Conservation (phyloP, 148 eudicot genomes). For the Rhododendron ovatum region DNA sequence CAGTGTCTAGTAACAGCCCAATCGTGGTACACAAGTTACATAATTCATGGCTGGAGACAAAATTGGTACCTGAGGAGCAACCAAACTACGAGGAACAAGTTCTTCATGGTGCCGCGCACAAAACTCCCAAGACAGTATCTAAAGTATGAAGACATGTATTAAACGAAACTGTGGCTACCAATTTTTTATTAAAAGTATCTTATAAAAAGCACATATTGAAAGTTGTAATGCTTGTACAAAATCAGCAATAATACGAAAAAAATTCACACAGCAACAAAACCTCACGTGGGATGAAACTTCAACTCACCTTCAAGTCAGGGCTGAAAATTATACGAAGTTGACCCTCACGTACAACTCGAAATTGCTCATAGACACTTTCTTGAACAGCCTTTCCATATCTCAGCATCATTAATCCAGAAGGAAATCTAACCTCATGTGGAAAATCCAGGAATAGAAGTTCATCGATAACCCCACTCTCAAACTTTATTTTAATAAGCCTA, state of each 20-base stretch:
- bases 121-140: slow-evolving; percentile 74
- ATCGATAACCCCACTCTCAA: slow-evolving; percentile 48
- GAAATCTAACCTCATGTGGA: slow-evolving; percentile 33
- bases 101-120: slow-evolving; percentile 56
- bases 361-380: slow-evolving; percentile 46
- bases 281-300: neutral
- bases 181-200: neutral
- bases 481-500: slow-evolving; percentile 30
- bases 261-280: neutral
- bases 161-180: neutral
- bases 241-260: neutral
- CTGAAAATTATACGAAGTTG: slow-evolving; percentile 54
- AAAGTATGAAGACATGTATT: neutral
- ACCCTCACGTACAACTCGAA: slow-evolving; percentile 66
- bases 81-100: slow-evolving; percentile 32
- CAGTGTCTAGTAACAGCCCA: neutral
- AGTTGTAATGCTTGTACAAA: neutral
- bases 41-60: neutral
- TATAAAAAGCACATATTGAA: neutral
- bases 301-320: slow-evolving; percentile 51
- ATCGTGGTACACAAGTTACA: neutral
- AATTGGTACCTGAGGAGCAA: slow-evolving; percentile 55
- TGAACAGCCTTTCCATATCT: slow-evolving; percentile 47
- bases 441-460: slow-evolving; percentile 49
- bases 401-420: slow-evolving; percentile 42